Base-by-base conservation (phyloP, 495 filamentous ascomycete species). In the Aspergillus cavernicola region DNA sequence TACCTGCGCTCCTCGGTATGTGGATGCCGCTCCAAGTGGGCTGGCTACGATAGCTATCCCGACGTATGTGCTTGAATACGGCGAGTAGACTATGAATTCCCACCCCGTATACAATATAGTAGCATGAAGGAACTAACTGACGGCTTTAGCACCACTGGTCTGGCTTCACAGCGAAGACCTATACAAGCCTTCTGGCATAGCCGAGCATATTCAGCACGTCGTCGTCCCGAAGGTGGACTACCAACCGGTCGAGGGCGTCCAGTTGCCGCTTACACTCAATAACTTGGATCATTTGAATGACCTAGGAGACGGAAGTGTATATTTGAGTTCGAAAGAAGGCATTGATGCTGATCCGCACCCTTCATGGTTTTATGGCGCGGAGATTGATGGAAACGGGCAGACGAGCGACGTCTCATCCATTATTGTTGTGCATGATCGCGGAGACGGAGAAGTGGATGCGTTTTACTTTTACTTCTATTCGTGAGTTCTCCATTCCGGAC, bases 381-480 rank as follows among this genome's bases (percentile, higher is more conserved):
- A 58, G 8, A 80, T 80, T 1, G 70, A 82, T 58, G 52, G 52
- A 26, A 65, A 72, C 16, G 78, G 80, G 9, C 71, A 76, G 41
- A 80, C 73, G 1, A 56, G 76, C 72, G 3, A 70, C 71, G 11
- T 74, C 70, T 16, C 44, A 10, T 73, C 70, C 36, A 69, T 68
- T 0, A 71, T 88, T 38, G 75, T 88, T 22, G 72, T 82, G 15
- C 72, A 73, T 48, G 80, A 87, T 55, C 75, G 80, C 54, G 80
- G 77, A 0, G 59, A 67, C 36, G 79, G 75, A 2, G 65, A 66
- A 4, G 65, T 85, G 0, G 85, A 88, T 72, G 84, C 76, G 0
- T 87, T 85, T 50, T 87, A 87, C 58, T 80, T 86, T 55, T 86
- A 86, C 55, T 87, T 87, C 58, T 87, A 84, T 53, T 74, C 82